These are phyloP conservation scores for Dentipellis fragilis DNA, from an alignment of 768 basidiomycete species.

Conservation along the genomic window DNA sequence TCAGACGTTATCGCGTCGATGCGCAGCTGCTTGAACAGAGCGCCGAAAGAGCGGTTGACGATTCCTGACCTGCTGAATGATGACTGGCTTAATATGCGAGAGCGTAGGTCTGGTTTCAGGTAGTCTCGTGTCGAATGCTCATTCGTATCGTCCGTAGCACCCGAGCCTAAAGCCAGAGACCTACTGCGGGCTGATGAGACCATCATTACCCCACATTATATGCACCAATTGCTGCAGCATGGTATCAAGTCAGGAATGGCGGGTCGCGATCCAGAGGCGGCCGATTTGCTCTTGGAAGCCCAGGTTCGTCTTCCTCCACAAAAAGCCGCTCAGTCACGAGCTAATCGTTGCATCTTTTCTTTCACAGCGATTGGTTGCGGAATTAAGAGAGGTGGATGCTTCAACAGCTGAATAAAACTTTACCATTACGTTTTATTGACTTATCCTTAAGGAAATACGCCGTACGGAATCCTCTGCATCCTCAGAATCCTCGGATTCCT, in stretches of 20 bases:
- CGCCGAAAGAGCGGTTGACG: slow-evolving; percentile 55
- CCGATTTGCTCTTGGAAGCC: slow-evolving; percentile 32
- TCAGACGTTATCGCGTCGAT: neutral
- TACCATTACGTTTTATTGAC: too few relatives aligned
- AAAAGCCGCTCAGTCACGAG: neutral
- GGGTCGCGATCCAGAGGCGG: slow-evolving; percentile 6
- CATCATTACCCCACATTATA: slow-evolving; percentile 71
- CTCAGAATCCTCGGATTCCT: too few relatives aligned
- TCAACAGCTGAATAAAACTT: too few relatives aligned
- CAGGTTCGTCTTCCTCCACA: neutral
- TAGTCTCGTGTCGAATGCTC: neutral
- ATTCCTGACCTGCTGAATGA: slow-evolving; percentile 82
- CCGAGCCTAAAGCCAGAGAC: slow-evolving; percentile 22
- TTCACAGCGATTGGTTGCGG: slow-evolving; percentile 10
- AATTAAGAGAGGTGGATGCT: slow-evolving; percentile 3
- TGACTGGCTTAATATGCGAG: slow-evolving; percentile 64
- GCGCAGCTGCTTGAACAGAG: neutral
- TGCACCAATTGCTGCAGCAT: slow-evolving; percentile 64
- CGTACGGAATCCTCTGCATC: too few relatives aligned
- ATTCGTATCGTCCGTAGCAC: slow-evolving; percentile 7
- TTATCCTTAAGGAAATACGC: too few relatives aligned
- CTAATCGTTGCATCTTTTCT: neutral
- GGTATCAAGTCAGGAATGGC: slow-evolving; percentile 51
- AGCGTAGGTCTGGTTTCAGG: slow-evolving; percentile 30
- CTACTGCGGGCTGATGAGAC: slow-evolving; percentile 44